Base-by-base conservation (phyloP, 352 stramenopile genomes). In the Halophytophthora batemanensis region DNA sequence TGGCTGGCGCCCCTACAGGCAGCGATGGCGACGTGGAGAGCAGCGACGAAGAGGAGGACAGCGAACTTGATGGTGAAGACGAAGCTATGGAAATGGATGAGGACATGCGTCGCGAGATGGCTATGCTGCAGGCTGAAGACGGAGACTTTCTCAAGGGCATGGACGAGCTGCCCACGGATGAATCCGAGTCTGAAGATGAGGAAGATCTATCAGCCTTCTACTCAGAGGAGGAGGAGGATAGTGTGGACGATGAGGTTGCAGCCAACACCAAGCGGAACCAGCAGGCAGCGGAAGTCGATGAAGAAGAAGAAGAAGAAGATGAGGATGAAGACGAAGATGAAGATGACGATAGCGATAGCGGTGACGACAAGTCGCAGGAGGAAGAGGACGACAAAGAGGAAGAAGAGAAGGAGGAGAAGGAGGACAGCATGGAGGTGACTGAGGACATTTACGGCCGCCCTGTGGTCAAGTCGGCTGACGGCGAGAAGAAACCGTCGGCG, bases 361-460 rank as follows among this genome's bases (percentile, higher is more conserved):
- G 73, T 3, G 57, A 59, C 2, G 40, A 35, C 4, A 45, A 60
- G 0, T 54, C 63, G 1, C 41, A 52, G 3, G 49, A 54, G 17
- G 31, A 41, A 6, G 14, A 48, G 1, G 50, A 63, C 0, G 50
- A 60, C 1, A 29, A 46, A 0, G 54, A 55, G 17, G 58, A 71
- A 19, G 64, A 65, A 0, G 65, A 53, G 13, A 56, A 66, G 18
- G 61, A 77, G 6, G 55, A 70, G 2, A 56, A 74, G 3, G 49
- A 81, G 45, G 62, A 75, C 19, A 53, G 55, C 6, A 53, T 80
- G 6, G 62, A 72, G n/a, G 51, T 92, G 13, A 66, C 72, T 43
- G 83, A 94, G 71, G 81, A 94, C 50, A 91, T 94, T 45, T 94
- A 94, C 58, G 83, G 83, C 15, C 79, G 83, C 15, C 70, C 80